Evolutionary conservation across 2,329 filamentous ascomycete genomes (phyloP), one percentile per base, ranked within the genome.

Genomic region (Cryphonectria parasitica): DNA sequence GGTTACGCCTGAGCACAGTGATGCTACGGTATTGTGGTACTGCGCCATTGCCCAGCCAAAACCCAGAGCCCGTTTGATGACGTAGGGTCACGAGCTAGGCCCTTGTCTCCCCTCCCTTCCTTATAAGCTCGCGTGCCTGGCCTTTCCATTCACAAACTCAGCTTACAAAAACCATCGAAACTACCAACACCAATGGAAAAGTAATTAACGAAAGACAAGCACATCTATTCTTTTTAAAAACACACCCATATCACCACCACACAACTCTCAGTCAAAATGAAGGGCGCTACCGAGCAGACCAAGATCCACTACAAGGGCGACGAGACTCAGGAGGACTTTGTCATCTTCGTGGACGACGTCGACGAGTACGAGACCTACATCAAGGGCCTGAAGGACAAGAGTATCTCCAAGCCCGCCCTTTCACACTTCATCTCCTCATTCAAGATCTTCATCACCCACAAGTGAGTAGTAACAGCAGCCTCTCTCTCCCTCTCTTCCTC

Each of bases 361-460:
- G 87, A 89, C 73, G 87, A 88, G 75, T 75, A 80, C 68, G 83
- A 92, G 72, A 85, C 87, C 64, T 90, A 93, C 77, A 85, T 92
- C 82, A 90, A 95, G 81, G 98, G 95, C 95, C 89, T 90, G 85
- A 84, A 80, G 5, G 95, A 98, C 85, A 90, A 89, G 79, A 90
- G 88, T 41, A 84, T 96, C 41, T 92, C 96, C 52, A 68, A 68
- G 66, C 66, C 66, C 17, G 69, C 71, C 43, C 84, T 98, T 64
- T 88, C 92, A 1, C 90, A 98, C 77, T 95, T 99, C 69, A 88
- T 98, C 69, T 93, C 91, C 71, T 87, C 92, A 10, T 98, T 93
- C 87, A 93, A 97, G 87, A 86, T 99, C 78, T 97, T 97, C 78
- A 85, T 92, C 60, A 97, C 94, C 49, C 92, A 97, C 85, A 92